Base-by-base conservation (phyloP, 164 flowering plant species). In the Saururus chinensis region DNA sequence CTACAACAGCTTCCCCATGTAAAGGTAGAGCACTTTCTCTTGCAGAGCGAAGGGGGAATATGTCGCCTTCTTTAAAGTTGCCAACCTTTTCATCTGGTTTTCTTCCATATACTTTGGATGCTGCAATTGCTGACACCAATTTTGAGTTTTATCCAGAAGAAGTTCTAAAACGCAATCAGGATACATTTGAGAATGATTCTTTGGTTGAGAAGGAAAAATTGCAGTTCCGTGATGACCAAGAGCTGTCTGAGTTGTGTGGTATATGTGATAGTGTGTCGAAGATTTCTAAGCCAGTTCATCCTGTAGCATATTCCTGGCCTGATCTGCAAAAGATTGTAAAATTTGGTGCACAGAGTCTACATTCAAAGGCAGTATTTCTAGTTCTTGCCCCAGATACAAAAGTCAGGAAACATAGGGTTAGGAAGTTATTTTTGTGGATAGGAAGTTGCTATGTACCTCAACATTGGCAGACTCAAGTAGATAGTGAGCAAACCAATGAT, bases 1-100 rank as follows among this genome's bases (percentile, higher is more conserved):
- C 56, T 13, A 64, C 61, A 61, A 66, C 71, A 40, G 23, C 65
- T 53, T 70, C 69, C 62, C 70, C 79, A 19, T 66, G 77, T 61
- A 78, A 74, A 73, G 79, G 76, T 48, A 57, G 58, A 40, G 62
- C 68, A 12, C 82, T 80, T n/a, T 84, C 84, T 7, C 69, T 88
- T 68, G 90, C 92, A 13, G 90, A 83, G 68, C 87, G 90, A 35
- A 73, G 88, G 64, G 92, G 90, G 59, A 77, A 80, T 66, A 62
- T 57, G 66, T 83, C 82, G 58, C 87, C 88, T 16, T 71, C 87
- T 19, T 66, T 75, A 20, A 75, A 77, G 80, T 64, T 76, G 71
- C 60, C 81, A 37, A 22, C 70, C 76, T 74, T 77, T 83, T n/a
- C 79, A 74, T 70, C 77, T 80, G 56, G 64, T 72, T 40, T 64